phyloP scores from a whole-genome alignment of 345 rosid genomes.

The Brassica juncea region DNA sequence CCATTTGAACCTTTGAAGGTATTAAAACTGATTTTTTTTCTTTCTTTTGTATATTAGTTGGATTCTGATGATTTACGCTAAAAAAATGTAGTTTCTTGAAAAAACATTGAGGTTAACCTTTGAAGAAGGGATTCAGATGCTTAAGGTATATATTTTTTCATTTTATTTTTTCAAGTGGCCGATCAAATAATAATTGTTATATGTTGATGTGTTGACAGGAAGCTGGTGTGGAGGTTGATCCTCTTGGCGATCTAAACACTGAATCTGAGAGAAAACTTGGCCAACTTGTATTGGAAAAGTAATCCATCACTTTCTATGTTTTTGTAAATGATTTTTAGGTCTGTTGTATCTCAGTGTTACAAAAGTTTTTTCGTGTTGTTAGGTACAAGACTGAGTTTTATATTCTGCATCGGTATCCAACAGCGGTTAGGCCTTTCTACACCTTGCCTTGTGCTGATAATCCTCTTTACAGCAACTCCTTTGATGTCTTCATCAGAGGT shows the following conservation, averaged over 20 bases:
- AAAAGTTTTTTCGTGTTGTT: not conserved
- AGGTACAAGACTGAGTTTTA: not conserved
- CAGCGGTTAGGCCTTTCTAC: not conserved
- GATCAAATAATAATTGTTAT: not conserved
- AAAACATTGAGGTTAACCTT: not conserved
- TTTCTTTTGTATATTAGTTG: not conserved
- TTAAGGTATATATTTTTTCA: not conserved
- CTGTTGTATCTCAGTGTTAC: not conserved
- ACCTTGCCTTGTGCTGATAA: not conserved
- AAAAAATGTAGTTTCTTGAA: not conserved
- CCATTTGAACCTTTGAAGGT: not conserved
- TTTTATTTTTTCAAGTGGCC: not conserved
- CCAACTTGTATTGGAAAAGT: not conserved
- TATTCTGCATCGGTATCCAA: not conserved
- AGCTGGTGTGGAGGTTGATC: not conserved
- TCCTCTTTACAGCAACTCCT: not conserved
- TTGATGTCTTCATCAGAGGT: not conserved
- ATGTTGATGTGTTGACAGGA: not conserved
- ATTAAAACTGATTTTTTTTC: not conserved
- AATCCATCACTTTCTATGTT: not conserved
- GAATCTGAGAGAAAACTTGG: conserved; percentile 1
- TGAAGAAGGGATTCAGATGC: not conserved
- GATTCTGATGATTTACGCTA: not conserved
- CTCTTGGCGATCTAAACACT: not conserved
- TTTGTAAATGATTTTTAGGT: not conserved